These are phyloP conservation scores for Musa schizocarpa DNA, from an alignment of 176 grass and related monocot genomes.

Conservation along the genomic window DNA sequence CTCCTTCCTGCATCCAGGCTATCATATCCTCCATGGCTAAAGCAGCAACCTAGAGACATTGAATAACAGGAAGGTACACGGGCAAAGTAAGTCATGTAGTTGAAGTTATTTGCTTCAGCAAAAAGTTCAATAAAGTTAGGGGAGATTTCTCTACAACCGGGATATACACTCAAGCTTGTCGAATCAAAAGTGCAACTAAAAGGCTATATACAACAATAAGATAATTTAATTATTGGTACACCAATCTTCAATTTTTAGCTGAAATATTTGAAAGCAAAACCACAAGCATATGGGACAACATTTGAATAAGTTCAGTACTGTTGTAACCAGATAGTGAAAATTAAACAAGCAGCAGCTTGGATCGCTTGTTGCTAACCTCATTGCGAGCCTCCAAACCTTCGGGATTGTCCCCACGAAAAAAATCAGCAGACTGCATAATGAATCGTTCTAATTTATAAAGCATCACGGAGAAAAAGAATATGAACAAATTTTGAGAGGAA, in stretches of 20 bases:
- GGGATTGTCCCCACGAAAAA: constrained; percentile 87
- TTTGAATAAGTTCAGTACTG: background rate
- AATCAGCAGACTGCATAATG: constrained; percentile 75
- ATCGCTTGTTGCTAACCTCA: constrained; percentile 50
- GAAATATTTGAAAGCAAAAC: background rate
- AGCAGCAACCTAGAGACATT: constrained; percentile 55
- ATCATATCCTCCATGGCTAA: constrained; percentile 99
- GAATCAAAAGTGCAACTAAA: too few species aligned
- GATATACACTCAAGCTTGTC: too few species aligned
- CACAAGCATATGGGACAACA: background rate
- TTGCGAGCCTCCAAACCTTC: constrained; percentile 98
- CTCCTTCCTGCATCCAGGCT: constrained; percentile 92
- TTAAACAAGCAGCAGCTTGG: background rate
- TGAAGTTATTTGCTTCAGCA: background rate
- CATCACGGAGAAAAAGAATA: background rate
- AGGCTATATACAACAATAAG: too few species aligned
- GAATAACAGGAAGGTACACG: constrained; percentile 12
- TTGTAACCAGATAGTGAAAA: background rate
- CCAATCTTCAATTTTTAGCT: background rate
- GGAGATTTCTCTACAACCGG: too few species aligned
- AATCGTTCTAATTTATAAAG: constrained; percentile 27
- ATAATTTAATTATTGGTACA: background rate
- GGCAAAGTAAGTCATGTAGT: constrained; percentile 1
- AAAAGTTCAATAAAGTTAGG: too few species aligned
- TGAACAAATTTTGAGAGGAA: background rate